phyloP scores from a whole-genome alignment of 495 filamentous ascomycete genomes.

The Aspergillus coremiiformis region DNA sequence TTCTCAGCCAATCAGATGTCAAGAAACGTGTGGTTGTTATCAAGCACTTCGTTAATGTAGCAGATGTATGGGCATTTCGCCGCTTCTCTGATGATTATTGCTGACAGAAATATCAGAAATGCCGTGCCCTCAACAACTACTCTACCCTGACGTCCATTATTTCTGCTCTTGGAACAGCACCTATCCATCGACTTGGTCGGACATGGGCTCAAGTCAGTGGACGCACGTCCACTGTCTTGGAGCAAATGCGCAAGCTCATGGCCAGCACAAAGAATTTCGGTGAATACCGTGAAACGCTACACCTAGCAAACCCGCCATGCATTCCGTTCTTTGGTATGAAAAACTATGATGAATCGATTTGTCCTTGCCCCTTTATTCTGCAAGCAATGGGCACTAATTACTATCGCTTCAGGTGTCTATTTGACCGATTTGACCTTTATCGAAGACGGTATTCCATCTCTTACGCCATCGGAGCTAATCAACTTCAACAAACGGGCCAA shows the following conservation, averaged over 20 bases:
- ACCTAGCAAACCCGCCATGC: conserved; percentile 89
- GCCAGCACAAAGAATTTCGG: conserved; percentile 97
- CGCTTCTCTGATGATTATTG: background rate
- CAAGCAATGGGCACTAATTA: conserved; percentile 4
- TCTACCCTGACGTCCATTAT: conserved; percentile 98
- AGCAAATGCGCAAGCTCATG: conserved; percentile 91
- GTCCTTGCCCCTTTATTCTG: background rate
- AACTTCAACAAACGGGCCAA: conserved; percentile 98
- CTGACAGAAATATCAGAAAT: conserved; percentile 60
- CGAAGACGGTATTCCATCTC: conserved; percentile 92
- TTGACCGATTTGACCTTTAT: conserved; percentile 98
- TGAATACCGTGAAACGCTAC: conserved; percentile 88
- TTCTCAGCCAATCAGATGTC: conserved; percentile 84
- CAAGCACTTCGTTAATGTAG: conserved; percentile 94
- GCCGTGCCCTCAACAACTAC: conserved; percentile 88
- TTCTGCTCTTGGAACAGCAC: conserved; percentile 86
- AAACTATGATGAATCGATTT: background rate
- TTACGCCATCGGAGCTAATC: conserved; percentile 91
- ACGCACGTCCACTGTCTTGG: conserved; percentile 68
- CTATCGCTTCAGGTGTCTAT: conserved; percentile 67
- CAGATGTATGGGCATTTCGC: conserved; percentile 54
- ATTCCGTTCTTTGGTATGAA: conserved; percentile 94
- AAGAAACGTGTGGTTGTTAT: conserved; percentile 95
- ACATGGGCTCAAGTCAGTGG: conserved; percentile 94
- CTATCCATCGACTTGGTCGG: conserved; percentile 84